A percentile compares a stretch with the other conserved stretches of the same genome.
Evolutionary conservation across 2,329 filamentous ascomycete species (phyloP).

Genomic region (Botrytis deweyae): DNA sequence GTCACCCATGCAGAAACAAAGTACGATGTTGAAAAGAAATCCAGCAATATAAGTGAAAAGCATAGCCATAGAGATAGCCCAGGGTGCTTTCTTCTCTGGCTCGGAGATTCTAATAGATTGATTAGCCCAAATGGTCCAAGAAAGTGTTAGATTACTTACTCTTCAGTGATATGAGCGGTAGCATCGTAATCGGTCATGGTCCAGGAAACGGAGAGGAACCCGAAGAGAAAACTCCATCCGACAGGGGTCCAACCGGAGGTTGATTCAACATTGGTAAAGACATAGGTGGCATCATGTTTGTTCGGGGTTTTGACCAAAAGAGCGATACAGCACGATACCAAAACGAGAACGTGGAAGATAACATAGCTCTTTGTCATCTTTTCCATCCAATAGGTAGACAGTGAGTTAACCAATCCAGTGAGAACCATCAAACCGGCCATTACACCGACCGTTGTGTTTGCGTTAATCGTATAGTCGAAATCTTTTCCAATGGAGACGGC

Average conservation of each 20-base stretch:
- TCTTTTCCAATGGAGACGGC: conserved; percentile 52
- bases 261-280: conserved; percentile 54
- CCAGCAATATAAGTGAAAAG: conserved; percentile 55
- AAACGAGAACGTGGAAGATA: conserved; percentile 54
- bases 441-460: conserved; percentile 50
- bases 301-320: conserved; percentile 51
- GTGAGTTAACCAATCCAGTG: conserved; percentile 53
- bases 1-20: conserved; percentile 52
- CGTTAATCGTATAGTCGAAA: conserved; percentile 49
- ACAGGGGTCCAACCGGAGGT: conserved; percentile 53
- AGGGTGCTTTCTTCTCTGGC: conserved; percentile 52
- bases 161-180: conserved; percentile 51
- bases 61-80: conserved; percentile 56
- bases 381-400: conserved; percentile 58
- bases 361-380: conserved; percentile 58
- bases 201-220: conserved; percentile 59
- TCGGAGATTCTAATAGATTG: conserved; percentile 42
- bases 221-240: conserved; percentile 58
- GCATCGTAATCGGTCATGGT: conserved; percentile 59
- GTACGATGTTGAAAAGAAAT: conserved; percentile 58
- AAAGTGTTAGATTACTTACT: conserved; percentile 36
- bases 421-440: conserved; percentile 55
- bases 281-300: conserved; percentile 53
- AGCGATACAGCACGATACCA: conserved; percentile 52
- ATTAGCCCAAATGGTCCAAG: conserved; percentile 19